These are phyloP conservation scores for Gossypium anomalum DNA, from an alignment of 345 rosid species.

Conservation along the genomic window DNA sequence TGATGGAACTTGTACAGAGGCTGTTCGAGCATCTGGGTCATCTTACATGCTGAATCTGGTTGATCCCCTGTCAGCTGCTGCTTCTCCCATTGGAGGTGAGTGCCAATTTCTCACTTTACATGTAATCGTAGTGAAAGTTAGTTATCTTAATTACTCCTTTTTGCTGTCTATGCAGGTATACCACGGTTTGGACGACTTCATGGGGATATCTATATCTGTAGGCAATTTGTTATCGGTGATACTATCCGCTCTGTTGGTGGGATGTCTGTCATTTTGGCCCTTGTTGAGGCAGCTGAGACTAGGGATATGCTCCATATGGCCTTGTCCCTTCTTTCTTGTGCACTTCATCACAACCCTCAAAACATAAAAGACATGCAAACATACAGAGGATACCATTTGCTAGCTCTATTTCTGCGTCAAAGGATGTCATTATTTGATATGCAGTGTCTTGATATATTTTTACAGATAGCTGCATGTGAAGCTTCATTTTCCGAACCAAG, in stretches of 20 bases:
- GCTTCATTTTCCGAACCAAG: slow-evolving; percentile 96
- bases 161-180: slow-evolving; percentile 52
- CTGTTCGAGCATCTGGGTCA: slow-evolving; percentile 70
- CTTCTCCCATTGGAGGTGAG: slow-evolving; percentile 98
- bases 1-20: slow-evolving; percentile 89
- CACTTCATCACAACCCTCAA: slow-evolving; percentile 95
- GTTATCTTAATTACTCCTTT: slow-evolving; percentile 5
- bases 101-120: slow-evolving; percentile 4
- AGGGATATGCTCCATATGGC: slow-evolving; percentile 98
- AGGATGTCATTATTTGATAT: slow-evolving; percentile 85
- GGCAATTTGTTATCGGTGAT: slow-evolving; percentile 87
- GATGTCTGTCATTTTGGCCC: slow-evolving; percentile 76
- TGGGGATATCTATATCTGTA: slow-evolving; percentile 79
- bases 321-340: slow-evolving; percentile 78
- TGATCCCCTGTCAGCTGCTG: slow-evolving; percentile 96
- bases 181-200: slow-evolving; percentile 92
- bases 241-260: slow-evolving; percentile 89
- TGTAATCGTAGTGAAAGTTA: not conserved
- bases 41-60: slow-evolving; percentile 90
- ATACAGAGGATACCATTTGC: slow-evolving; percentile 94
- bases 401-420: slow-evolving; percentile 86
- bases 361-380: slow-evolving; percentile 93
- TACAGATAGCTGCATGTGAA: slow-evolving; percentile 98
- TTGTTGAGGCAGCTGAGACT: slow-evolving; percentile 91
- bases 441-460: slow-evolving; percentile 92